Base-by-base conservation (phyloP, 345 rosid genomes). In the Luvunga scandens region DNA sequence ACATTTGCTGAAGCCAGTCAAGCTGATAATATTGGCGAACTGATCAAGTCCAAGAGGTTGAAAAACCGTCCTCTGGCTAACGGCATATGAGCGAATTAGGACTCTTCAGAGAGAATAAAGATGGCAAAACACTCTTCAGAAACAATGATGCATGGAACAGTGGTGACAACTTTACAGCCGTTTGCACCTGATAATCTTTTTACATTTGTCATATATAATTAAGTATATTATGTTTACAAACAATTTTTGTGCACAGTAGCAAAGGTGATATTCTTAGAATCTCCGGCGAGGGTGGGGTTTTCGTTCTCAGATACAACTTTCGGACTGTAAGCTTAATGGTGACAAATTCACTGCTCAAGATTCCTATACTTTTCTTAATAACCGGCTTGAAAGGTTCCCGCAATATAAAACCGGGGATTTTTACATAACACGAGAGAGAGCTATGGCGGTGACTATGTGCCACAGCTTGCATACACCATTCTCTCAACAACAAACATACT, bases 371-470 rank as follows among this genome's bases (percentile, higher is more conserved):
- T 86, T 88, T 77, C 81, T 88, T n/a, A 64, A 86, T 25, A 86
- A 86, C 66, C 86, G 91, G 89, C 79, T 88, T 16, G 84, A 86
- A 60, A 88, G 89, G 79, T 88, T 88, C 60, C 89, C 89, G 0
- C 86, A 86, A 66, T 88, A 88, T 75, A 84, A 88, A 73, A 75
- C 53, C 33, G 50, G 88, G 39, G 85, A 86, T 22, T 83, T 88
- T 57, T 88, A 77, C 76, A 79, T 88, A 25, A 67, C 81, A 22
- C 84, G 89, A 10, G 86, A 88, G 78, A 88, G 76, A 82, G 91
- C 80, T 88, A 83, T 34, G 86, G 83, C 30, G 91, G 91, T 63
- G 89, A 88, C 62, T 88, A 84, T 64, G 88, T 84, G 25, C 88
- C 91, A 33, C 91, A 88, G 75, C 73, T 86, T 72, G 21, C 55